These are phyloP conservation scores for Cutaneotrichosporon sp. DNA, from an alignment of 1,284 basidiomycete genomes.

Conservation along the genomic window DNA sequence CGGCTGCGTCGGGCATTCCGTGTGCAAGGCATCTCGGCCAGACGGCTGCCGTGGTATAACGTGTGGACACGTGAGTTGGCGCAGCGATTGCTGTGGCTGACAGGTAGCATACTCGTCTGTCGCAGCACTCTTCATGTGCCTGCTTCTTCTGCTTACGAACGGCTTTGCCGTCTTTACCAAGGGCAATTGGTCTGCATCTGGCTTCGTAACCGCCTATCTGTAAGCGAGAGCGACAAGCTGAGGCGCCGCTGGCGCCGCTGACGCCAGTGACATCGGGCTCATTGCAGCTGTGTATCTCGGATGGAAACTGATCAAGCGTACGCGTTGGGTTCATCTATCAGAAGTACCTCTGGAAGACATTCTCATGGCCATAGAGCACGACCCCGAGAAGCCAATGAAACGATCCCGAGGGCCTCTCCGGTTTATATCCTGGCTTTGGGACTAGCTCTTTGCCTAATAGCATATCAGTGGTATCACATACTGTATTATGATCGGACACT, in stretches of 20 bases:
- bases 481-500: too few species aligned
- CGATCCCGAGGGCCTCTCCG: slow-evolving; percentile 6
- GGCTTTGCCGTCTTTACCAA: slow-evolving; percentile 23
- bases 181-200: slow-evolving; percentile 17
- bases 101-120: slow-evolving; percentile 18
- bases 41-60: slow-evolving; percentile 24
- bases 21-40: slow-evolving; percentile 14
- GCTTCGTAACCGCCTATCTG: slow-evolving; percentile 25
- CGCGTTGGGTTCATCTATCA: slow-evolving; percentile 14
- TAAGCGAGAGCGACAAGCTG: slow-evolving; percentile 3
- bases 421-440: slow-evolving; percentile 23
- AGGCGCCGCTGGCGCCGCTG: too few species aligned
- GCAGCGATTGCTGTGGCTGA: background rate
- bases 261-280: slow-evolving; percentile 24
- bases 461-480: too few species aligned
- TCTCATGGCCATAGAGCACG: slow-evolving; percentile 13
- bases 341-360: slow-evolving; percentile 22
- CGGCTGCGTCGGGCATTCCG: slow-evolving; percentile 14
- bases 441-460: slow-evolving; percentile 17
- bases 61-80: slow-evolving; percentile 25
- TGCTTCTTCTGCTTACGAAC: slow-evolving; percentile 23
- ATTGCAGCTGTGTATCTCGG: slow-evolving; percentile 12
- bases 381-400: slow-evolving; percentile 13
- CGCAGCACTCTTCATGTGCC: slow-evolving; percentile 13
- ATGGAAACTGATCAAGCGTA: slow-evolving; percentile 22